Base-by-base conservation (phyloP, 2,329 filamentous ascomycete genomes). In the Aquanectria penicillioides region DNA sequence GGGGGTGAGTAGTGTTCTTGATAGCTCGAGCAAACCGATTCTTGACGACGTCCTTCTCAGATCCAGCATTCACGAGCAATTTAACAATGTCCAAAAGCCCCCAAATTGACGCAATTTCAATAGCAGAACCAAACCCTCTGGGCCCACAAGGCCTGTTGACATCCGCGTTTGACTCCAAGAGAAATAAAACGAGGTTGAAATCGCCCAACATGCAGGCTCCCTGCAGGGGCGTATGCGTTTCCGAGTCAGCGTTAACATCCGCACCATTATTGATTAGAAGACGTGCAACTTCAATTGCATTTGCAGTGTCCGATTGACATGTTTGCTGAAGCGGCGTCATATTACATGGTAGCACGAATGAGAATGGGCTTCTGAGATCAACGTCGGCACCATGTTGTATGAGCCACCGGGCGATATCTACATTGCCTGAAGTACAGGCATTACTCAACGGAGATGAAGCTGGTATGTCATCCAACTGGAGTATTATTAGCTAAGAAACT, bases 281-380 rank as follows among this genome's bases (percentile, higher is more conserved):
- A 6, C 40, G n/a, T 4, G 28, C 20, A 13, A 34, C 23, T 2
- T 31, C 15, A 15, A 28, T 11, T 20, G 13, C n/a, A n/a, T 23
- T 6, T 11, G 10, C 2, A 9, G 7, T 18, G 11, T 48, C 15
- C 7, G 9, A 17, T 5, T 18, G 4, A 15, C 17, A 46, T 5
- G 26, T 13, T 4, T 6, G 5, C 22, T 46, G 41, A 9, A 46
- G 26, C 6, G 41, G 26, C 17, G 34, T 22, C 6, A 31, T 9
- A 22, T 5, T 5, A 1, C 3, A 6, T 5, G 5, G 6, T 3
- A 2, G 10, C 12, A 1, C 3, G 2, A 15, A 3, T 2, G 4
- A 18, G 8, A 15, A 15, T 4, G n/a, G 5, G 11, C 46, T 22
- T 38, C 20, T 7, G 23, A 49, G 33, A 22, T 49, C 18, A 0